These are phyloP conservation scores for Chloropicon primus DNA, from an alignment of 139 green algal species.

Conservation along the genomic window DNA sequence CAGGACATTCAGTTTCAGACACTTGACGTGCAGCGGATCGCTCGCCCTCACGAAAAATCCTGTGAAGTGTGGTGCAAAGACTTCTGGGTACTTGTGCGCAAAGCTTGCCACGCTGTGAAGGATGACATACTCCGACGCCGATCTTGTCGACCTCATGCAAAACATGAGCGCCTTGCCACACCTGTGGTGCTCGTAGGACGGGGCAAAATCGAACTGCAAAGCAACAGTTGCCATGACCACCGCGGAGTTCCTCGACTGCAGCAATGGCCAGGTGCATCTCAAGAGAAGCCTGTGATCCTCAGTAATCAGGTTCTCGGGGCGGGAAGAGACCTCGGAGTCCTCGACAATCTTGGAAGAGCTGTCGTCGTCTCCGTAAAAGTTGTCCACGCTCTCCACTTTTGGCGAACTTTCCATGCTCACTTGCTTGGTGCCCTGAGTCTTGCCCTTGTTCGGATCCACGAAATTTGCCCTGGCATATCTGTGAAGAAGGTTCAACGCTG, in stretches of 20 bases:
- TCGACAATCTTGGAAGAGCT: background rate
- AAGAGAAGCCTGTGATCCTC: slow-evolving; percentile 16
- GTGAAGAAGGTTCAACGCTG: slow-evolving; percentile 6
- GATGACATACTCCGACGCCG: slow-evolving; percentile 9
- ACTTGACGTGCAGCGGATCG: slow-evolving; percentile 6
- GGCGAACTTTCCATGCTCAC: too few relatives aligned
- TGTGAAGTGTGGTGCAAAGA: slow-evolving; percentile 9
- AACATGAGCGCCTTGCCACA: slow-evolving; percentile 11
- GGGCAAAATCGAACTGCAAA: slow-evolving; percentile 15
- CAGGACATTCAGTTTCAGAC: slow-evolving; percentile 13
- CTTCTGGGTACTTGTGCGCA: background rate
- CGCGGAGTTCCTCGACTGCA: slow-evolving; percentile 14
- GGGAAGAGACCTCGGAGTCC: background rate
- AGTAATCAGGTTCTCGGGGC: background rate
- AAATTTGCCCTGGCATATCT: slow-evolving; percentile 15
- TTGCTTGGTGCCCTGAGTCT: background rate
- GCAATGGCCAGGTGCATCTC: slow-evolving; percentile 7
- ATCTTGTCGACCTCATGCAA: slow-evolving; percentile 4
- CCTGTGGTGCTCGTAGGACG: slow-evolving; percentile 4
- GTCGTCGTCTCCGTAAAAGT: background rate
- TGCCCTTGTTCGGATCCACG: slow-evolving; percentile 1
- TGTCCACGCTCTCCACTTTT: background rate
- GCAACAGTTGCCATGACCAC: slow-evolving; percentile 13
- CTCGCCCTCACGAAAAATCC: slow-evolving; percentile 8
- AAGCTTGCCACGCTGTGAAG: slow-evolving; percentile 9